These are phyloP conservation scores for Rhizoctonia solani DNA, from an alignment of 1,284 basidiomycete genomes.

Conservation along the genomic window DNA sequence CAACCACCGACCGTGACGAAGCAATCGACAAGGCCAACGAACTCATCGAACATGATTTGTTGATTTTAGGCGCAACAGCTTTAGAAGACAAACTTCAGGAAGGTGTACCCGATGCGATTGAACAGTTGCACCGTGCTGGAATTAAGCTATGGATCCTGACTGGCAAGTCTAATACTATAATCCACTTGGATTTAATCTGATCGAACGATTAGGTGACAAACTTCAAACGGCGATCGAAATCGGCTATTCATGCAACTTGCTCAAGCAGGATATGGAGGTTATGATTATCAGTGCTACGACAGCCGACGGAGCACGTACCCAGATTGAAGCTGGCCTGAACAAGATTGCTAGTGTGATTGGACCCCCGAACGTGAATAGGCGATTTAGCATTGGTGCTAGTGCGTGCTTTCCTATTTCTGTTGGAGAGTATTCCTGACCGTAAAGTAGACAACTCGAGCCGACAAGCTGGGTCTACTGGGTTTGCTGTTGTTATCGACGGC, in stretches of 20 bases:
- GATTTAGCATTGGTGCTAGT: background rate
- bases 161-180: slow-evolving; percentile 51
- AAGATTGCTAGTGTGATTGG: slow-evolving; percentile 85
- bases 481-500: slow-evolving; percentile 96
- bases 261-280: slow-evolving; percentile 90
- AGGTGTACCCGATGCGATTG: slow-evolving; percentile 95
- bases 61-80: slow-evolving; percentile 91
- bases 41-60: slow-evolving; percentile 78
- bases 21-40: slow-evolving; percentile 89
- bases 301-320: slow-evolving; percentile 72
- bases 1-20: slow-evolving; percentile 81
- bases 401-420: background rate
- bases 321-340: slow-evolving; percentile 92
- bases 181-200: background rate
- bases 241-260: slow-evolving; percentile 88
- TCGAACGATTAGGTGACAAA: slow-evolving; percentile 77
- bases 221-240: slow-evolving; percentile 98
- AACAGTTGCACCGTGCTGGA: slow-evolving; percentile 86
- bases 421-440: slow-evolving; percentile 48
- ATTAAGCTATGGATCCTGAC: slow-evolving; percentile 98
- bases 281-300: slow-evolving; percentile 94
- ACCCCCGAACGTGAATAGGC: slow-evolving; percentile 53
- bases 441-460: no score
- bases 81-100: slow-evolving; percentile 97
- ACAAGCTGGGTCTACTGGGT: no score